Evolutionary conservation across 257 asterid genomes (phyloP), one percentile per base, ranked within the genome.

Genomic region (Paraleonurus japonicus): DNA sequence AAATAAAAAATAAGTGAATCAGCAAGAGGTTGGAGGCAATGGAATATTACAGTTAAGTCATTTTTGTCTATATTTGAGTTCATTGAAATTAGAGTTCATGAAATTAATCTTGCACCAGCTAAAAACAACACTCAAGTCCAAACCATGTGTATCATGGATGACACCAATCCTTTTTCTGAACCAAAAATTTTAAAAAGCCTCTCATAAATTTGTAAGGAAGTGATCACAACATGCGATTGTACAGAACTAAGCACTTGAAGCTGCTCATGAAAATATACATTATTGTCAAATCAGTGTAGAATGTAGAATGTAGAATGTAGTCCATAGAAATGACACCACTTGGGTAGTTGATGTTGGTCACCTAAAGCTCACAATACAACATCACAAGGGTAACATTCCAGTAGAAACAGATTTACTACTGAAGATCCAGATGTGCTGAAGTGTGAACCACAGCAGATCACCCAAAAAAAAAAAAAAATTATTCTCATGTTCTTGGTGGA

Each of bases 381-480:
- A 24, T 67, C 37, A 63, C 39, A 50, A 20, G 3, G 19, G 27
- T 17, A 17, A 24, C 11, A 35, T 51, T 39, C 59, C 60, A 58
- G 30, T 26, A 19, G 48, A 67, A 67, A 23, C 65, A 37, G 16
- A 51, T 51, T 11, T 69, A 69, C 58, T 50, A 62, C 26, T 20
- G 26, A 51, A 51, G 27, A 23, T 24, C 17, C 13, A 24, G 58
- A 27, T 12, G 43, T 24, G 73, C 19, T 61, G 59, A 58, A 39
- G 30, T 43, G 64, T 48, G 32, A 16, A 65, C 68, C 26, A 22
- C 10, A 43, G 51, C 54, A 22, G 33, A 71, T 67, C 16, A 4
- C 13, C 53, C n/a, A n/a, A n/a, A n/a, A 45, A 15, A 43, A 6
- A 39, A 39, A 50, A 48, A 45, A 2, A 13, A 23, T 50, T 66